Conservation (phyloP, 805 yeast genomes). For the Monosporozyma aquatica region DNA sequence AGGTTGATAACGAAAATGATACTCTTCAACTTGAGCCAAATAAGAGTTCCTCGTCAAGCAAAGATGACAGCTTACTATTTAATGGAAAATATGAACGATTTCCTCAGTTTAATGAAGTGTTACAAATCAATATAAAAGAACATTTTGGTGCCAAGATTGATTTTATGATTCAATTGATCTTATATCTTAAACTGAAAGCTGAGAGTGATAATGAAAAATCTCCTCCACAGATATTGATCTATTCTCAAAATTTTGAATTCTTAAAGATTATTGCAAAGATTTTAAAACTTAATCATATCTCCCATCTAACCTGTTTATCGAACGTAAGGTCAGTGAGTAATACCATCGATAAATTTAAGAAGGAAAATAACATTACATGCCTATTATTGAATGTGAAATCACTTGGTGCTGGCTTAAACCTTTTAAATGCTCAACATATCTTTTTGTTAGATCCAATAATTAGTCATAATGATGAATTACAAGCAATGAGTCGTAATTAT, state of each 20-base stretch:
- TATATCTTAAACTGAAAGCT: constrained; percentile 51
- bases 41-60: too few species aligned
- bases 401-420: constrained; percentile 83
- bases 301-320: constrained; percentile 33
- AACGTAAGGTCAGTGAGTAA: constrained; percentile 35
- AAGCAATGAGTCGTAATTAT: constrained; percentile 86
- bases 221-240: constrained; percentile 68
- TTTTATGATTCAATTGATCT: constrained; percentile 62
- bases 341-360: constrained; percentile 46
- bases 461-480: constrained; percentile 77
- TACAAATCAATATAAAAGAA: constrained; percentile 34
- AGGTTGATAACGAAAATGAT: too few species aligned
- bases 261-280: constrained; percentile 59
- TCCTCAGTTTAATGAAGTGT: constrained; percentile 36
- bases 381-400: constrained; percentile 76
- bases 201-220: constrained; percentile 22
- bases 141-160: constrained; percentile 83
- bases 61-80: constrained; percentile 1
- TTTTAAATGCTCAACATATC: constrained; percentile 88
- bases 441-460: constrained; percentile 88
- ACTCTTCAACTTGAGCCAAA: not conserved
- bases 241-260: constrained; percentile 83
- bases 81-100: constrained; percentile 15
- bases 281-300: constrained; percentile 47
- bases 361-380: constrained; percentile 60